Base-by-base conservation (phyloP, 2,329 filamentous ascomycete species). In the Ceratocystis cubensis region DNA sequence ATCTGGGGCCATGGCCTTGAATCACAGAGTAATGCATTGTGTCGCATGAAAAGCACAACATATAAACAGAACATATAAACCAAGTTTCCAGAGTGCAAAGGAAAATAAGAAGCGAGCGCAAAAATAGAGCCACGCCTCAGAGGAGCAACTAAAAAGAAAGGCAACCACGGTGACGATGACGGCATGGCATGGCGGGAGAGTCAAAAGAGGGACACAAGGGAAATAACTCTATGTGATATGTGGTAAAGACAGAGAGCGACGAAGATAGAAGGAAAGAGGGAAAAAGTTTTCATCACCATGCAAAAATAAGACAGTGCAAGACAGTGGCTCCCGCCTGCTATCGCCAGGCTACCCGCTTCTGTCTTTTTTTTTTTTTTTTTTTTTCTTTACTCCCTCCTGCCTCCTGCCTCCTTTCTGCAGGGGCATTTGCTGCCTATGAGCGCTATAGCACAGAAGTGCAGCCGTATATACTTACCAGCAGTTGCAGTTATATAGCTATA, bases 91-190 rank as follows among this genome's bases (percentile, higher is more conserved):
- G 48, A 6, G 15, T 2, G 48, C n/a, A 53, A 8, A 22, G 25
- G 33, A 50, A 64, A 41, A 37, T 33, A 45, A 64, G 28, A 50
- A 17, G 44, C 41, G 45, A 45, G 45, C 10, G 45, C 41, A 7
- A 50, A 64, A 53, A 64, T 30, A 56, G 48, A 59, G 56, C 56
- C 30, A 20, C 30, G 56, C 56, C 56, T n/a, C 56, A 59, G 17
- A 59, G 56, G 56, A 59, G 17, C 15, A 25, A 45, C 2, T 2
- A 63, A 25, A 8, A 48, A 45, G 8, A 20, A 63, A 3, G 46
- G 30, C 7, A 30, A 53, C 37, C 37, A 41, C 10, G 10, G 13
- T 1, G 37, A 41, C 37, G 37, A 13, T 13, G 37, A 41, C 4
- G 37, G 10, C 37, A 37, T 37, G 3, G 33, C 33, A 13, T 37